A percentile compares a stretch with the other conserved stretches of the same genome.
Evolutionary conservation across 164 flowering plant genomes (phyloP).

Genomic region (Piper betle): DNA sequence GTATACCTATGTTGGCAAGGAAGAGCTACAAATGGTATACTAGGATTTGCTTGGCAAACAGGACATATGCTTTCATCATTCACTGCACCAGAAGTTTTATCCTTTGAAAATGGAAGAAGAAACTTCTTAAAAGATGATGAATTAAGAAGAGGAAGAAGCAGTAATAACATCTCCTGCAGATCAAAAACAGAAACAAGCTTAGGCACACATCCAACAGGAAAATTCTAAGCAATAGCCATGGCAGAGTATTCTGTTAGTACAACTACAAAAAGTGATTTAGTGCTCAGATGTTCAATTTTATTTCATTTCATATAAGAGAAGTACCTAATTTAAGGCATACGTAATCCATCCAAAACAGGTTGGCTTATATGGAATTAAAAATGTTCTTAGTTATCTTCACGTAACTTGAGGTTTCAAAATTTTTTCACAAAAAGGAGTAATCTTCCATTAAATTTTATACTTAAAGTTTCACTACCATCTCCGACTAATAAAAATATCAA

Average conservation of each 20-base stretch:
- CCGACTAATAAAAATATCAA: too few species aligned
- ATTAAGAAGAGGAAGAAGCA: conserved; percentile 94
- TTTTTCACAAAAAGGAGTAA: too few species aligned
- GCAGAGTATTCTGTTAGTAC: not conserved
- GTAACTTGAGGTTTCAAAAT: too few species aligned
- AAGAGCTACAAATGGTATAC: conserved; percentile 73
- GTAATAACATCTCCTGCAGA: conserved; percentile 82
- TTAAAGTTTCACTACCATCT: too few species aligned
- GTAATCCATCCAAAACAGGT: too few species aligned
- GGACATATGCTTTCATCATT: conserved; percentile 62
- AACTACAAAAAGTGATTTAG: not conserved
- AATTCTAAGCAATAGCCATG: not conserved
- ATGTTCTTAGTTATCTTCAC: too few species aligned
- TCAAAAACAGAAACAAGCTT: not conserved
- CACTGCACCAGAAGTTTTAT: conserved; percentile 48
- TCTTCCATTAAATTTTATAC: too few species aligned
- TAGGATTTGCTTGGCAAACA: conserved; percentile 67
- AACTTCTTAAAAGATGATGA: conserved; percentile 68
- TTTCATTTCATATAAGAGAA: too few species aligned
- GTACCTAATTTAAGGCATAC: too few species aligned
- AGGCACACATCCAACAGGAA: not conserved
- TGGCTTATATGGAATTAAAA: too few species aligned
- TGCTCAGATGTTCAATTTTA: too few species aligned
- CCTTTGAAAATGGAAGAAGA: conserved; percentile 77
- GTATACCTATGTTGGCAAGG: conserved; percentile 94